A percentile compares a stretch with the other conserved stretches of the same genome.
These are phyloP conservation scores for Polyporus arcularius DNA, from an alignment of 768 basidiomycete genomes.

Conservation along the genomic window DNA sequence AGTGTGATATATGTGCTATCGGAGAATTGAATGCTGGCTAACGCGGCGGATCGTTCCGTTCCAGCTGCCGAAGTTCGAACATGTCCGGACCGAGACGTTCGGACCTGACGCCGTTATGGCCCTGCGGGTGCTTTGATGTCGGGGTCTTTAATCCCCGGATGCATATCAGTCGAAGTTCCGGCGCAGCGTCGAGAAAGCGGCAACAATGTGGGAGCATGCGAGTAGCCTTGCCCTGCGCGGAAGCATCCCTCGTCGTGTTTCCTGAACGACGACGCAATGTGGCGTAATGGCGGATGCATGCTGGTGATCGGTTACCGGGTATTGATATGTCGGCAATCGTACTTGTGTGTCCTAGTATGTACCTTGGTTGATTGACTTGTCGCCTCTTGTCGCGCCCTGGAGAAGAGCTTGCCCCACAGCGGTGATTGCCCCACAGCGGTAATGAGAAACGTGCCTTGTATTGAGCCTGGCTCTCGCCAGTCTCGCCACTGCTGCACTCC, in stretches of 20 bases:
- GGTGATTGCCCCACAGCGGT: background rate
- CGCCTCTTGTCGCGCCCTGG: no score
- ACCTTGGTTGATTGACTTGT: no score
- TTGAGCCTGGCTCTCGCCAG: no score
- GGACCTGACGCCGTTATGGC: slow-evolving; percentile 33
- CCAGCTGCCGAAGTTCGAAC: slow-evolving; percentile 27
- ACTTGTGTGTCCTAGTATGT: background rate
- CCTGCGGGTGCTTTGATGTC: slow-evolving; percentile 19
- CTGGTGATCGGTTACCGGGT: background rate
- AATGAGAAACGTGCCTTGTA: background rate
- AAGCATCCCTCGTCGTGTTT: background rate
- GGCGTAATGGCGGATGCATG: background rate
- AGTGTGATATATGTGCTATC: slow-evolving; percentile 19
- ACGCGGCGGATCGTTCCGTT: slow-evolving; percentile 26
- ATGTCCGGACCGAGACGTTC: slow-evolving; percentile 28
- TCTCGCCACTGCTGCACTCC: no score
- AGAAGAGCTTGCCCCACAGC: no score
- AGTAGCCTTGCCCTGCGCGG: no score
- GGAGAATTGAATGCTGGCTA: slow-evolving; percentile 34
- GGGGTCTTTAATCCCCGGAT: background rate
- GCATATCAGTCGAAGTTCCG: slow-evolving; percentile 5
- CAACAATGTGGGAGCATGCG: background rate
- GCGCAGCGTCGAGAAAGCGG: slow-evolving; percentile 1
- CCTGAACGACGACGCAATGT: background rate
- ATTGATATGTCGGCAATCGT: background rate